Conservation (phyloP, 495 filamentous ascomycete species). For the Apiosordaria backusii region DNA sequence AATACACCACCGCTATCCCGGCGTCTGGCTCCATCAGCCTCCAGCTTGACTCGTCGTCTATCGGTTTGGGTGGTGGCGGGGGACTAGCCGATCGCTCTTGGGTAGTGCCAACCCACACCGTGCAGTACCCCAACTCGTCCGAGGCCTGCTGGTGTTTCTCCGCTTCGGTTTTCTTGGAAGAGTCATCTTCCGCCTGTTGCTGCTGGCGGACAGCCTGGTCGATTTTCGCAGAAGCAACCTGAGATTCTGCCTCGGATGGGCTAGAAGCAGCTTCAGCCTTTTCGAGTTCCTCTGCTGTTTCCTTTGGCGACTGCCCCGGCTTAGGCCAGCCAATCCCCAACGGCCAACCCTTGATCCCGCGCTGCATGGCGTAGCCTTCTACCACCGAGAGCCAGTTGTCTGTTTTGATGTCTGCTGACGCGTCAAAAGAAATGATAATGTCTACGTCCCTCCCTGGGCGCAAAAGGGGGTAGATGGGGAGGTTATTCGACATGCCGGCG, state of each 20-base stretch:
- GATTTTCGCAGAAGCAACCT: conserved; percentile 59
- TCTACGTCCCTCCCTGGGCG: conserved; percentile 84
- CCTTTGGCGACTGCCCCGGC: conserved; percentile 45
- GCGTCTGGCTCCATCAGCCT: conserved; percentile 72
- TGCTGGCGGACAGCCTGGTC: conserved; percentile 39
- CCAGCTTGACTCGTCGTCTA: conserved; percentile 61
- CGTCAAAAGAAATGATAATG: conserved; percentile 62
- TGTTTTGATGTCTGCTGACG: conserved; percentile 40
- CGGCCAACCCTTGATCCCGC: conserved; percentile 90
- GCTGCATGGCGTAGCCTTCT: conserved; percentile 86
- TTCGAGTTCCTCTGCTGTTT: conserved; percentile 61
- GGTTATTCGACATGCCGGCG: conserved; percentile 96
- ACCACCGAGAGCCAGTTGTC: conserved; percentile 83
- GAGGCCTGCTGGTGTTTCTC: conserved; percentile 40
- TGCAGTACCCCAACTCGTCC: conserved; percentile 78
- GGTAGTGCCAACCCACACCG: conserved; percentile 87
- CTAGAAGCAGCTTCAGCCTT: conserved; percentile 60
- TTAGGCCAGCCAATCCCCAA: conserved; percentile 87
- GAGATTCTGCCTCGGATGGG: conserved; percentile 55
- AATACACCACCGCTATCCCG: conserved; percentile 85
- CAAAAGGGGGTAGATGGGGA: conserved; percentile 91
- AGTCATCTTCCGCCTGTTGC: conserved; percentile 9
- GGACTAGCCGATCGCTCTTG: conserved; percentile 61
- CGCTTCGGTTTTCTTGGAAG: conserved; percentile 21
- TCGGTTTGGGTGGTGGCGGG: conserved; percentile 49